Percentiles rank a stretch among this genome's conserved stretches.
phyloP scores from a whole-genome alignment of 345 rosid genomes.

The Dipteronia dyeriana region DNA sequence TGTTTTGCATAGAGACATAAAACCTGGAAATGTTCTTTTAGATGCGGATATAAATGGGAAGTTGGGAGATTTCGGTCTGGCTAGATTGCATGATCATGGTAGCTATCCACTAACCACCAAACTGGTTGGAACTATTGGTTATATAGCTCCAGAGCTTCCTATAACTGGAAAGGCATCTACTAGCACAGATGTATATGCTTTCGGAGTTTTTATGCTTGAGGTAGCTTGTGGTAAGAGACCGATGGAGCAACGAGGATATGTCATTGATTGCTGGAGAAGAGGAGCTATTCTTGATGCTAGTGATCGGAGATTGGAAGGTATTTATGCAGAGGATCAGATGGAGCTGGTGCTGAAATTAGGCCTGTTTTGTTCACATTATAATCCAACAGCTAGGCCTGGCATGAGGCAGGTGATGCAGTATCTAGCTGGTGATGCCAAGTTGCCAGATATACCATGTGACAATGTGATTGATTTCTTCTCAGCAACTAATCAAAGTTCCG shows the following conservation, averaged over 20 bases:
- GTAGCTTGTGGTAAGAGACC: slow-evolving; percentile 29
- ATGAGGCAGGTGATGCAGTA: slow-evolving; percentile 30
- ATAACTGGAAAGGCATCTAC: slow-evolving; percentile 27
- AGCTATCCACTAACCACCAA: slow-evolving; percentile 30
- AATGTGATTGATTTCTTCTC: slow-evolving; percentile 7
- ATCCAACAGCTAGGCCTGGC: slow-evolving; percentile 27
- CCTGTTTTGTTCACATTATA: slow-evolving; percentile 29
- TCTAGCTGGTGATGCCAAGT: slow-evolving; percentile 29
- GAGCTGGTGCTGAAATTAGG: slow-evolving; percentile 36
- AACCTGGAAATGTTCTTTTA: slow-evolving; percentile 40
- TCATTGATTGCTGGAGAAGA: slow-evolving; percentile 20
- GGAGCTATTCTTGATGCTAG: slow-evolving; percentile 26
- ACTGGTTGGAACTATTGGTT: slow-evolving; percentile 48
- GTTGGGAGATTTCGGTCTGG: slow-evolving; percentile 49
- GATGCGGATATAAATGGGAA: slow-evolving; percentile 37
- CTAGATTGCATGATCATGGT: slow-evolving; percentile 40
- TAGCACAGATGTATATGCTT: neutral
- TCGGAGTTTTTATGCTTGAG: neutral
- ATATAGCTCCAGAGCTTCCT: slow-evolving; percentile 47
- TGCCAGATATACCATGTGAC: slow-evolving; percentile 16
- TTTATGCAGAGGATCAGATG: slow-evolving; percentile 32
- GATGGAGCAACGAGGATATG: slow-evolving; percentile 16
- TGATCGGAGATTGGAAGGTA: slow-evolving; percentile 25
- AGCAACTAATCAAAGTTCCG: neutral
- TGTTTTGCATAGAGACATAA: slow-evolving; percentile 50